Evolutionary conservation across 164 flowering plant genomes (phyloP), one percentile per base, ranked within the genome.

Genomic region (Amborella trichopoda): DNA sequence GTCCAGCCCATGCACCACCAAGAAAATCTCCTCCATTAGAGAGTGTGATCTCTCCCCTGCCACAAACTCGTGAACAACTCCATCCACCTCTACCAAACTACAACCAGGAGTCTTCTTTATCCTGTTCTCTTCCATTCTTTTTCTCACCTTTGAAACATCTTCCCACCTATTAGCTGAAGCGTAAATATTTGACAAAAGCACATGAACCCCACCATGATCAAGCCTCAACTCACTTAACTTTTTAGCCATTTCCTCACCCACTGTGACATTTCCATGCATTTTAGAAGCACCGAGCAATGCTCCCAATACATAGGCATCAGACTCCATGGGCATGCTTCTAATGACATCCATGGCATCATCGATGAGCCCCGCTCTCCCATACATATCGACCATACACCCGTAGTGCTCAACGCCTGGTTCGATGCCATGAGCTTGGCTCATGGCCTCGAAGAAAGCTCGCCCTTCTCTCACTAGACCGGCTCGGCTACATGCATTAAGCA

Each of bases 251-350:
- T 58, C 69, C 57, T 62, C 52, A 26, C 71, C 81, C 43, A 71
- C 27, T 22, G 67, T 68, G 12, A 66, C 61, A 40, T 65, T 51
- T 23, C 75, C 75, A 48, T 67, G 70, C 55, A 67, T 54, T 43
- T 70, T 60, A 49, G 72, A 73, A 46, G 77, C 79, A 59, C 64
- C 69, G 16, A 75, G 64, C 39, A 75, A 47, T 58, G 81, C 77
- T 11, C 79, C 79, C 59, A 69, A 44, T 16, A 75, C 71, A 38
- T 63, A 67, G 0, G 70, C 59, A 39, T 76, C 78, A 6, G 77
- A 75, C 24, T 62, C 61, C 64, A 71, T 48, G 1, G 73, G 71
- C 85, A 78, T 75, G n/a, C n/a, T n/a, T n/a, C n/a, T n/a, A n/a
- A n/a, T n/a, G n/a, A n/a, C n/a, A n/a, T n/a, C n/a, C n/a, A n/a